Evolutionary conservation across 2,329 filamentous ascomycete species (phyloP), one percentile per base, ranked within the genome.

Genomic region (Phyllosticta citribraziliensis): DNA sequence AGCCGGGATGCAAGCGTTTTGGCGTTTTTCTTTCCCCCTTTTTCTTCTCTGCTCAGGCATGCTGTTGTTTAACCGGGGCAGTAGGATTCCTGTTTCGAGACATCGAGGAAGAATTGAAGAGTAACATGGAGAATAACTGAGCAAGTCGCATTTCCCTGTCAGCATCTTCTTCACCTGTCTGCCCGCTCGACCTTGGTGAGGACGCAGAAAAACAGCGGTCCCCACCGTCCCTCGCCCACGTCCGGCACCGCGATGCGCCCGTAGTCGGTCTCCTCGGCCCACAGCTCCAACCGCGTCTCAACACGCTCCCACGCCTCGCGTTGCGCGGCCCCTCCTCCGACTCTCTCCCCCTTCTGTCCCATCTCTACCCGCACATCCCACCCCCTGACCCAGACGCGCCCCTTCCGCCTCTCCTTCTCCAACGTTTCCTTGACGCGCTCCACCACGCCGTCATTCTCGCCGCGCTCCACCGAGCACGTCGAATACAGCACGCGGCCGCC

Each of bases 231-330:
- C 10, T 69, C 66, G 20, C 63, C 59, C n/a, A 65, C 66, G 63
- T 77, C 75, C 5, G 75, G 75, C 24, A 76, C 65, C 3, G 73
- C 73, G 47, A 76, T 70, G 72, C 74, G 75, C 1, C 73, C 75
- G 57, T 70, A 63, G 47, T 70, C 72, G 6, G 74, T 76, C 50
- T 64, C 70, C 67, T 66, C 67, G 3, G 66, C 64, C 68, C 69
- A 67, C 57, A 35, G 51, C 63, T 67, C 51, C 64, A 68, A 64
- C 11, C 70, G 52, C 51, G 62, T 30, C 22, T 33, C 62, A 47
- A 66, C 66, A 25, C 70, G 55, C 6, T n/a, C 40, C 19, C 58
- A 56, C 27, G 10, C 22, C 17, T 47, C 40, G 17, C 17, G 17
- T 8, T 47, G 4, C 12, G 17, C 14, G 3, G 19, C 40, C 6